Base-by-base conservation (phyloP, 352 stramenopile genomes). In the Thalassiosira pacifica region DNA sequence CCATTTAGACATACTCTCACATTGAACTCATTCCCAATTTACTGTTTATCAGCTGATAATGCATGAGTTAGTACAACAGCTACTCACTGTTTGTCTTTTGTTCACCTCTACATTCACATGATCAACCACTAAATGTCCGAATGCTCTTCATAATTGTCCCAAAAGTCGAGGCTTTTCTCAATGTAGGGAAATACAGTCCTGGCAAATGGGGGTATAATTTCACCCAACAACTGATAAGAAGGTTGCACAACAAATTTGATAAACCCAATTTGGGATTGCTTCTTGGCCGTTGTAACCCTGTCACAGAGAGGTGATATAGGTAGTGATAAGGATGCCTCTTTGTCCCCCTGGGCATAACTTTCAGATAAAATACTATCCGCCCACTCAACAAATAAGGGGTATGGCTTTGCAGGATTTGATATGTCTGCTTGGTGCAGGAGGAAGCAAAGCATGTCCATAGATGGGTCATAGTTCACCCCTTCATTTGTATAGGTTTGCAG, bases 341-440 rank as follows among this genome's bases (percentile, higher is more conserved):
- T 95, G 71, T 99, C 97, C 22, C 97, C 97, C 81, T 99, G 97
- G 22, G 95, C 68, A 84, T 98, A 99, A 76, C 98, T 98, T 90
- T 99, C 97, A 42, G 98, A 92, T 1, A 98, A 90, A 16, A 98
- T 94, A 42, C 95, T 92, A 72, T 98, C 93, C 0, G 96, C 97
- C 97, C 97, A 99, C 59, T 93, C 89, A 55, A 97, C 90, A 92
- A 97, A 97, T 13, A 96, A 91, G 52, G 96, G 87, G 22, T 93
- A 94, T 26, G 97, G 94, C 79, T 98, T 98, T 6, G 96, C 93
- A 37, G 96, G 96, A 82, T 99, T 98, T 2, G 96, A 98, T 59
- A 99, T 97, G 79, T 99, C 97, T 40, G 97, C 97, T n/a, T 95
- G 96, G 65, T 96, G 92, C 5, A 95, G 55, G 4, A 91, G 63